Percentiles rank a stretch among this genome's conserved stretches.
These are phyloP conservation scores for Camelina sativa DNA, from an alignment of 345 rosid species.

Conservation along the genomic window DNA sequence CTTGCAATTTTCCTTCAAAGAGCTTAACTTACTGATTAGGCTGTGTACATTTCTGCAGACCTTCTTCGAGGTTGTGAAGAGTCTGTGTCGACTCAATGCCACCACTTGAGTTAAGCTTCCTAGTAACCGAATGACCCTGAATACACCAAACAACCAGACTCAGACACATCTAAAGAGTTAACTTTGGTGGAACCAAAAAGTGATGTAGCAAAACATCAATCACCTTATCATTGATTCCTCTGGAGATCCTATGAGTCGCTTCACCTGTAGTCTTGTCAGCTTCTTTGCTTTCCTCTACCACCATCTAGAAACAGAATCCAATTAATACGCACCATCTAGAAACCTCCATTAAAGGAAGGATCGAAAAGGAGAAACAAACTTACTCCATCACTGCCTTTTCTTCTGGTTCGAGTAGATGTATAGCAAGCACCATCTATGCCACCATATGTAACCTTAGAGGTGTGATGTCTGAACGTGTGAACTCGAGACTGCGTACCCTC, in stretches of 20 bases:
- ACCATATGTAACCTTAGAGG: conserved; percentile 73
- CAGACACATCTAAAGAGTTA: background rate
- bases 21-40: conserved; percentile 2
- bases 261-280: conserved; percentile 78
- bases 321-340: background rate
- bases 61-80: conserved; percentile 77
- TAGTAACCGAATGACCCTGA: conserved; percentile 80
- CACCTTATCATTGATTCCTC: conserved; percentile 87
- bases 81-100: conserved; percentile 77
- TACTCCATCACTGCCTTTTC: conserved; percentile 75
- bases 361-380: conserved; percentile 10
- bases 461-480: conserved; percentile 48
- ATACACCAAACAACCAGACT: conserved; percentile 15
- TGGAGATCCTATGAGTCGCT: conserved; percentile 78
- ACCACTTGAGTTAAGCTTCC: conserved; percentile 75
- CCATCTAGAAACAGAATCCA: conserved; percentile 48
- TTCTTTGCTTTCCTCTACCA: conserved; percentile 83
- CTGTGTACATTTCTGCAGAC: conserved; percentile 27
- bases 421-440: conserved; percentile 86
- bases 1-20: background rate
- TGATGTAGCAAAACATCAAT: background rate
- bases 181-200: background rate
- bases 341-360: background rate
- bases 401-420: conserved; percentile 64
- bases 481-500: conserved; percentile 45